Percentiles rank a stretch among this genome's conserved stretches.
Conservation (phyloP, 805 yeast genomes). For the Saccharomycopsis vini region DNA sequence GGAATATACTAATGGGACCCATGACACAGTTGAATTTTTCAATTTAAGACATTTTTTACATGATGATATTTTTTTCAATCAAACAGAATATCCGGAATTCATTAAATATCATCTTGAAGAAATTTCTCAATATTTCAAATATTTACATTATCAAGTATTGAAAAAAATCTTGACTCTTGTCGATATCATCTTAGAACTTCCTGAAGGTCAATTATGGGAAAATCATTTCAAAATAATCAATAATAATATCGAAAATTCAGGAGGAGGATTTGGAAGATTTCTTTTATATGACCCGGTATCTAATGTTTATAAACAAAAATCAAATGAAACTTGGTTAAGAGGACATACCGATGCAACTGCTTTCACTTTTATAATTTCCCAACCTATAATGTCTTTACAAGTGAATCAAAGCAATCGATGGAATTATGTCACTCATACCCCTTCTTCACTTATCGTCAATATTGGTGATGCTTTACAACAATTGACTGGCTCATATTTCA, state of each 20-base stretch:
- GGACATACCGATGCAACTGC: constrained; percentile 41
- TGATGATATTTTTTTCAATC: constrained; percentile 24
- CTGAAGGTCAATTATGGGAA: constrained; percentile 36
- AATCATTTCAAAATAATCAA: constrained; percentile 29
- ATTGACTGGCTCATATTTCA: constrained; percentile 38
- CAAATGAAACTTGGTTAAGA: constrained; percentile 35
- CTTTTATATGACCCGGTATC: constrained; percentile 31
- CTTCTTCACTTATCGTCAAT: constrained; percentile 32
- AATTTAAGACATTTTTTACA: constrained; percentile 35
- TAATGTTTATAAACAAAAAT: constrained; percentile 25
- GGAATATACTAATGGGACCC: constrained; percentile 35
- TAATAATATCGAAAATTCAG: constrained; percentile 28
- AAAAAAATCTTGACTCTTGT: constrained; percentile 31
- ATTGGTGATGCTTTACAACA: constrained; percentile 36
- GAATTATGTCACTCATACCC: constrained; percentile 31
- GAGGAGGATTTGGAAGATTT: constrained; percentile 33
- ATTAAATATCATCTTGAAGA: constrained; percentile 33
- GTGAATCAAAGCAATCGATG: constrained; percentile 29
- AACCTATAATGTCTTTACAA: constrained; percentile 33
- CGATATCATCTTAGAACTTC: constrained; percentile 38
- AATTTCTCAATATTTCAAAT: constrained; percentile 31
- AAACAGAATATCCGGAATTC: constrained; percentile 32
- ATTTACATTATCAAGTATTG: constrained; percentile 32
- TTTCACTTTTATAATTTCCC: constrained; percentile 33
- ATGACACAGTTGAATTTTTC: constrained; percentile 37